These are phyloP conservation scores for Glomus cerebriforme DNA, from an alignment of 192 early-diverging fungal genomes.

Conservation along the genomic window DNA sequence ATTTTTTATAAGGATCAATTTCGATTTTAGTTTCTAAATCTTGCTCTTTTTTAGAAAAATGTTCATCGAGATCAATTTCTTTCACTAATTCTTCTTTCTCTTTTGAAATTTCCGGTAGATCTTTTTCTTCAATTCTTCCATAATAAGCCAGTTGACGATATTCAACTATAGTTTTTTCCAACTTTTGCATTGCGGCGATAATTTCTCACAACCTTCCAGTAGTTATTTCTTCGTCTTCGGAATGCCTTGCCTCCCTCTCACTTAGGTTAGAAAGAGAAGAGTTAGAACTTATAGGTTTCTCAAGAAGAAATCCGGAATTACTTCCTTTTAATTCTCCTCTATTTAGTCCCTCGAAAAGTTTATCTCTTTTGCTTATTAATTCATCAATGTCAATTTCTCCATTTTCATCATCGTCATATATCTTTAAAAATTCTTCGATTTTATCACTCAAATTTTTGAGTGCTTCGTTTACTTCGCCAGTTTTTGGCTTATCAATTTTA, in stretches of 20 bases:
- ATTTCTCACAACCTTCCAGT: background rate
- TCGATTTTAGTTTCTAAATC: too few species aligned
- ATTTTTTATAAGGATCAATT: too few species aligned
- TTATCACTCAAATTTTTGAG: background rate
- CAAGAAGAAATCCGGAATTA: too few species aligned
- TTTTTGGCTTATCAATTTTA: background rate
- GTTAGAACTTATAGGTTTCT: too few species aligned
- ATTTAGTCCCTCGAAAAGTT: background rate
- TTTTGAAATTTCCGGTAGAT: background rate
- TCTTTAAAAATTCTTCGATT: conserved; percentile 6
- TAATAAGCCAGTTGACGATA: background rate
- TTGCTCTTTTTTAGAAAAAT: too few species aligned
- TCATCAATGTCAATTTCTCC: background rate
- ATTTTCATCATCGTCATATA: conserved; percentile 5
- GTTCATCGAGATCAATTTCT: too few species aligned
- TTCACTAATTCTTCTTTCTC: background rate
- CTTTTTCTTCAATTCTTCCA: background rate
- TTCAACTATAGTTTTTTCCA: background rate
- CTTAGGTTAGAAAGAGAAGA: too few species aligned
- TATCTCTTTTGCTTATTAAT: background rate
- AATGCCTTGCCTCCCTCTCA: too few species aligned
- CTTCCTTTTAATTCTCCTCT: too few species aligned
- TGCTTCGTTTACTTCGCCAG: background rate
- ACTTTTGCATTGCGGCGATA: background rate
- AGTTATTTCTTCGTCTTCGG: too few species aligned